A percentile compares a stretch with the other conserved stretches of the same genome.
Conservation (phyloP, 2,329 filamentous ascomycete species). For the Penicillium sp. region DNA sequence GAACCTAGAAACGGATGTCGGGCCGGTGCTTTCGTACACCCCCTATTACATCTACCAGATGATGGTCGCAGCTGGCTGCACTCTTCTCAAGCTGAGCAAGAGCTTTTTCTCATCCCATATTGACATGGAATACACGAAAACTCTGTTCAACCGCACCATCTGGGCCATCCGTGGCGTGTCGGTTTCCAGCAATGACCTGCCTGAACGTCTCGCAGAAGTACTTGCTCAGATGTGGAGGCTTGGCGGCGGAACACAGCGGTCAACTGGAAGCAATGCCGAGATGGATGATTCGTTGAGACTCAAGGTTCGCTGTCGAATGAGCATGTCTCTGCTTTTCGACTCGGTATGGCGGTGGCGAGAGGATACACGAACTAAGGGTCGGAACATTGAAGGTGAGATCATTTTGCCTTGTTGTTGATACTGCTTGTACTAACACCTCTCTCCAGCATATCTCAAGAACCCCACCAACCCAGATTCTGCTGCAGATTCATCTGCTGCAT, state of each 20-base stretch:
- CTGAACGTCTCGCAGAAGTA: conserved; percentile 65
- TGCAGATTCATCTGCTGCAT: conserved; percentile 71
- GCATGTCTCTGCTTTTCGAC: conserved; percentile 68
- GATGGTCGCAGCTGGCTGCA: conserved; percentile 65
- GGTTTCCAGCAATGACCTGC: conserved; percentile 64
- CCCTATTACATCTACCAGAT: conserved; percentile 68
- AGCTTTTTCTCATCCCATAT: conserved; percentile 63
- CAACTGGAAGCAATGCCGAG: conserved; percentile 31
- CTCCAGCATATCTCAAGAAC: conserved; percentile 71
- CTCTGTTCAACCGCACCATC: conserved; percentile 61
- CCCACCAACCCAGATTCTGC: conserved; percentile 82
- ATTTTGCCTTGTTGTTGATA: neutral
- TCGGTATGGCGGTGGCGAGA: conserved; percentile 69
- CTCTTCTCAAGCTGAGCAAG: conserved; percentile 66
- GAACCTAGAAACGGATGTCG: conserved; percentile 46
- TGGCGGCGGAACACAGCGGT: conserved; percentile 38
- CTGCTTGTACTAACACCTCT: conserved; percentile 16
- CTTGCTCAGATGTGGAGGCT: conserved; percentile 66
- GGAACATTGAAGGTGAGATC: conserved; percentile 67
- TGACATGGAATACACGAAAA: conserved; percentile 58
- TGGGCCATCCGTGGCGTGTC: conserved; percentile 62
- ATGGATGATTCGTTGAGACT: conserved; percentile 56
- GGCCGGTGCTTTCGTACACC: conserved; percentile 55
- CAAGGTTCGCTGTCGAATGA: conserved; percentile 68
- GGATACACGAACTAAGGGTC: conserved; percentile 67